Base-by-base conservation (phyloP, 139 green algal genomes). In the Zygnema circumcarinatum region DNA sequence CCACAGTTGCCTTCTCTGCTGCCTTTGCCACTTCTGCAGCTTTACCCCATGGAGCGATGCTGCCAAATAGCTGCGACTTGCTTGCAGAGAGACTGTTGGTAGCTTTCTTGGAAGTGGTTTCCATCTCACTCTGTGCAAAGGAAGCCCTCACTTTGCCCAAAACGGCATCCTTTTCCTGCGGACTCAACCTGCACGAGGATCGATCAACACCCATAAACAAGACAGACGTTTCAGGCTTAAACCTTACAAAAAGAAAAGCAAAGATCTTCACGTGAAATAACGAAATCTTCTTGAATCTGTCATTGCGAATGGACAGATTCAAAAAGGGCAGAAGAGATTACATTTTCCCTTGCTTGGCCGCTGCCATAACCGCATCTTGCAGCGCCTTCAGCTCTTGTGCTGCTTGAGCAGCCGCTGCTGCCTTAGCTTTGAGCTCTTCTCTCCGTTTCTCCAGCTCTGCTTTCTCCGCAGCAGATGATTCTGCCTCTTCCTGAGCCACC, bases 11-110 rank as follows among this genome's bases (percentile, higher is more conserved):
- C 29, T 87, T 31, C 36, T 52, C 83, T 68, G 33, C 40, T 41
- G 31, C 83, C 69, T 88, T 88, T 2, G 83, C 69, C 7, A 85
- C 74, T 68, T 83, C 83, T 41, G 74, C 33, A 33, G 74, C 84
- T 33, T 35, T 78, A 47, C 74, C 2, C 79, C 79, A 81, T 3
- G 79, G 79, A 62, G 41, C 11, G 16, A 53, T 2, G 11, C 75
- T 25, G 3, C 75, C 75, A 78, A 78, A 78, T 20, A 83, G 75
- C 32, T 83, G 75, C 31, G 39, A 38, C 41, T 41, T 38, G 11
- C n/a, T 41, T 20, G 79, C 79, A 62, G 74, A 52, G 31, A 47
- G 31, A 33, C n/a, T 22, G 20, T 3, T 41, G 22, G n/a, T 81
- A 83, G n/a, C 47, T 67, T 86, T 38, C 47, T 79, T 38, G 3